Percentiles rank a stretch among this genome's conserved stretches.
phyloP scores from a whole-genome alignment of 129 eudicot genomes.

The Pseudognaphalium luteoalbum region DNA sequence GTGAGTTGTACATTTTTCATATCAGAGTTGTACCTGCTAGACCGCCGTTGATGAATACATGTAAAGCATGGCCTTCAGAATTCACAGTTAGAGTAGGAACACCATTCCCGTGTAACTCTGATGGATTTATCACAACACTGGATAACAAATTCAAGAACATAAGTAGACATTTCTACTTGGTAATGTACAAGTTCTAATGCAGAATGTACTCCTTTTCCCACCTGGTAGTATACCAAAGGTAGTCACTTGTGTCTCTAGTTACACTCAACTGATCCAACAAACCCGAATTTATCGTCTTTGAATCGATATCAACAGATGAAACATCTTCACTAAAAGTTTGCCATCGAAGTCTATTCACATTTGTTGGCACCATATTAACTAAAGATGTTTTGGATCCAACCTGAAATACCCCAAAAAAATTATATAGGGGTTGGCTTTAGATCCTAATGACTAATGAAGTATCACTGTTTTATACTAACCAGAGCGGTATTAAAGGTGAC shows the following conservation, averaged over 20 bases:
- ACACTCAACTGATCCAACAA: slow-evolving; percentile 79
- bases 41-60: slow-evolving; percentile 66
- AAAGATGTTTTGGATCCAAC: slow-evolving; percentile 45
- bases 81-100: slow-evolving; percentile 51
- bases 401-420: slow-evolving; percentile 32
- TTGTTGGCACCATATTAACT: slow-evolving; percentile 56
- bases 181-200: neutral
- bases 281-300: slow-evolving; percentile 58
- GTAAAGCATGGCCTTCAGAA: slow-evolving; percentile 79
- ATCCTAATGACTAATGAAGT: slow-evolving; percentile 3
- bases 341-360: slow-evolving; percentile 53
- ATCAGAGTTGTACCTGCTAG: slow-evolving; percentile 44
- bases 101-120: slow-evolving; percentile 44
- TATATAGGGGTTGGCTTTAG: slow-evolving; percentile 3
- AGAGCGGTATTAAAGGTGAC: slow-evolving; percentile 70
- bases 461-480: slow-evolving; percentile 35
- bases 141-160: slow-evolving; percentile 25
- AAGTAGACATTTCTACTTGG: neutral
- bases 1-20: slow-evolving; percentile 11
- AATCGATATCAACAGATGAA: slow-evolving; percentile 42
- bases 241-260: slow-evolving; percentile 81
- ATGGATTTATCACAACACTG: slow-evolving; percentile 66
- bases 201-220: slow-evolving; percentile 27
- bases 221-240: slow-evolving; percentile 92
- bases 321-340: slow-evolving; percentile 68